Evolutionary conservation across 148 eudicot genomes (phyloP).

Genomic region (Chenopodium formosanum): DNA sequence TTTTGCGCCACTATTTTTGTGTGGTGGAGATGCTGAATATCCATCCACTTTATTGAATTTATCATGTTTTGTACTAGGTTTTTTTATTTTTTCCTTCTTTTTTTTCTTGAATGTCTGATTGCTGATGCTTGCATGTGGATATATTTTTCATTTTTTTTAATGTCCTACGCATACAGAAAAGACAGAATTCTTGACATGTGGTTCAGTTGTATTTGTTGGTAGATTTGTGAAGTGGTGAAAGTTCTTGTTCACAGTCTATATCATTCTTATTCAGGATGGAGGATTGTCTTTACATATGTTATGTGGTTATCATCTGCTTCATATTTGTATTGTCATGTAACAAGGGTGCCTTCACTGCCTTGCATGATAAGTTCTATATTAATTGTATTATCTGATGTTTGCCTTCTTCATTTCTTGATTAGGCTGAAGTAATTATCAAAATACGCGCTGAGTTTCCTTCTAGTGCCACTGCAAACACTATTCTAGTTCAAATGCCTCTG

Average conservation of each 20-base stretch:
- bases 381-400: background rate
- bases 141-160: background rate
- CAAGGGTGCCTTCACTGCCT: background rate
- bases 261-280: background rate
- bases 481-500: slow-evolving; percentile 77
- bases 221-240: no score
- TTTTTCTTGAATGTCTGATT: background rate
- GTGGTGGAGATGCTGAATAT: background rate
- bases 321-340: background rate
- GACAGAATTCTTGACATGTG: background rate
- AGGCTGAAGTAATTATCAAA: slow-evolving; percentile 87
- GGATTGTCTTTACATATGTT: background rate
- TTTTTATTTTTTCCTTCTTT: no score
- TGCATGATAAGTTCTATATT: background rate
- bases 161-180: background rate
- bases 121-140: background rate
- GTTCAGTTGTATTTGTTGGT: background rate
- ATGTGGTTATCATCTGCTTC: background rate
- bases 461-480: slow-evolving; percentile 69
- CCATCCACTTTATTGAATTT: background rate
- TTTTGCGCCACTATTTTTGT: background rate
- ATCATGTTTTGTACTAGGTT: background rate
- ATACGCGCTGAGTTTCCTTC: slow-evolving; percentile 77
- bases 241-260: background rate
- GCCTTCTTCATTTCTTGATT: slow-evolving; percentile 14